These are phyloP conservation scores for Debaryomyces maramus DNA, from an alignment of 805 yeast species.

Conservation along the genomic window DNA sequence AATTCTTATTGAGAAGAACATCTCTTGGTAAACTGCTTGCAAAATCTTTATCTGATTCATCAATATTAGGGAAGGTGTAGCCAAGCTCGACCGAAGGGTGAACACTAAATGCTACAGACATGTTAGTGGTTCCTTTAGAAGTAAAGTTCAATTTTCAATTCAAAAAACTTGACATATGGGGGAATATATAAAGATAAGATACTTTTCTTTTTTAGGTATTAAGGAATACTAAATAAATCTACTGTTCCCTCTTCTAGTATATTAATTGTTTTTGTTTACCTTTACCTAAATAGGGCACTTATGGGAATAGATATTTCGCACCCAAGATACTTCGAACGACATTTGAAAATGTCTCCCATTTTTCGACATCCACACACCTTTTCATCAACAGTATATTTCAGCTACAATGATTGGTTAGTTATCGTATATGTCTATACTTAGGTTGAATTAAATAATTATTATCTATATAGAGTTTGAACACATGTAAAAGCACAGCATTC, in stretches of 20 bases:
- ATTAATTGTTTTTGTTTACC: constrained; percentile 17
- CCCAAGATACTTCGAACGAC: not conserved
- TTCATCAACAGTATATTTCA: no score
- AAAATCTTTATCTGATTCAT: not conserved
- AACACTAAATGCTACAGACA: constrained; percentile 9
- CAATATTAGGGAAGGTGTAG: constrained; percentile 12
- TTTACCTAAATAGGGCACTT: constrained; percentile 1
- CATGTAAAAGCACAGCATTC: no score
- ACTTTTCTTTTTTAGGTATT: not conserved
- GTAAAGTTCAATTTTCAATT: not conserved
- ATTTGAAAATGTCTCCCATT: no score
- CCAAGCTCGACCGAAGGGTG: constrained; percentile 13
- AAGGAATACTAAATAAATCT: no score
- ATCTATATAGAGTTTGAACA: no score
- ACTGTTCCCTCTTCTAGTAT: constrained; percentile 6
- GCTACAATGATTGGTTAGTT: no score
- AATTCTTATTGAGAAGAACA: constrained; percentile 12
- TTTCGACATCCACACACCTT: no score
- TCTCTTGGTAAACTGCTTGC: constrained; percentile 10
- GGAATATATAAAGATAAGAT: constrained; percentile 3
- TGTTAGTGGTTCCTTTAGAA: not conserved
- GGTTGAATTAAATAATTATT: no score
- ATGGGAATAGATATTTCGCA: not conserved
- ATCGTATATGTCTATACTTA: no score
- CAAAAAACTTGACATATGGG: not conserved